These are phyloP conservation scores for Cutaneotrichosporon cutaneum DNA, from an alignment of 1,284 basidiomycete species.

Conservation along the genomic window DNA sequence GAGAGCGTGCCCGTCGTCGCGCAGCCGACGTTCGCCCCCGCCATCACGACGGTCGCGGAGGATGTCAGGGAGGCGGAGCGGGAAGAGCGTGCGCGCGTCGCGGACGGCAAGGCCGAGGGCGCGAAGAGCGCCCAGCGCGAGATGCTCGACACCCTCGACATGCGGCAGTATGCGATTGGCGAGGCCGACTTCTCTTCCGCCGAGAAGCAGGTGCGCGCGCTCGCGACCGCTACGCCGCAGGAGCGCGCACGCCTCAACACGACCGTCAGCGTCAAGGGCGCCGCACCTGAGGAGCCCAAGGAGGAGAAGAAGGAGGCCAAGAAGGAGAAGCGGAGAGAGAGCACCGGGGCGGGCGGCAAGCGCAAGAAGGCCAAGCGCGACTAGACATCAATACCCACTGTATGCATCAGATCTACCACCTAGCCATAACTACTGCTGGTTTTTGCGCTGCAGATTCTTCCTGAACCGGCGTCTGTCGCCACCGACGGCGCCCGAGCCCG, in stretches of 20 bases:
- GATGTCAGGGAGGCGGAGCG: constrained; percentile 60
- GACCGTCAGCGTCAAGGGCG: constrained; percentile 73
- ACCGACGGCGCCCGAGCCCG: constrained; percentile 59
- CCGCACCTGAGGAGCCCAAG: constrained; percentile 55
- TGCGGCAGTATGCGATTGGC: constrained; percentile 81
- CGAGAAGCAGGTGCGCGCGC: constrained; percentile 65
- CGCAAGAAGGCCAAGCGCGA: constrained; percentile 21
- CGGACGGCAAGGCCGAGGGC: neutral
- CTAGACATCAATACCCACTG: constrained; percentile 4
- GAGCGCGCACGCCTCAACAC: constrained; percentile 59
- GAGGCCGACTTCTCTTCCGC: constrained; percentile 70
- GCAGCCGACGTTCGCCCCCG: constrained; percentile 14
- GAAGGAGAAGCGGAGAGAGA: constrained; percentile 22
- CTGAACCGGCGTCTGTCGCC: constrained; percentile 70
- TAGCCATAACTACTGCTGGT: constrained; percentile 9
- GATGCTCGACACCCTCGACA: constrained; percentile 78
- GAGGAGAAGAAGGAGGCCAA: constrained; percentile 53
- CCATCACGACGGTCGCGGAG: constrained; percentile 55
- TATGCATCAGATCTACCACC: neutral
- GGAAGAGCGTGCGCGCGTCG: constrained; percentile 51
- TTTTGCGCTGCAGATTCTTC: constrained; percentile 80
- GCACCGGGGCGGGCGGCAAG: constrained; percentile 5
- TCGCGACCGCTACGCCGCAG: constrained; percentile 51
- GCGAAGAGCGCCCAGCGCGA: constrained; percentile 62
- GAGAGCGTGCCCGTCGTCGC: constrained; percentile 57